A percentile compares a stretch with the other conserved stretches of the same genome.
These are phyloP conservation scores for Blastocystis sp. DNA, from an alignment of 352 stramenopile species.

Conservation along the genomic window DNA sequence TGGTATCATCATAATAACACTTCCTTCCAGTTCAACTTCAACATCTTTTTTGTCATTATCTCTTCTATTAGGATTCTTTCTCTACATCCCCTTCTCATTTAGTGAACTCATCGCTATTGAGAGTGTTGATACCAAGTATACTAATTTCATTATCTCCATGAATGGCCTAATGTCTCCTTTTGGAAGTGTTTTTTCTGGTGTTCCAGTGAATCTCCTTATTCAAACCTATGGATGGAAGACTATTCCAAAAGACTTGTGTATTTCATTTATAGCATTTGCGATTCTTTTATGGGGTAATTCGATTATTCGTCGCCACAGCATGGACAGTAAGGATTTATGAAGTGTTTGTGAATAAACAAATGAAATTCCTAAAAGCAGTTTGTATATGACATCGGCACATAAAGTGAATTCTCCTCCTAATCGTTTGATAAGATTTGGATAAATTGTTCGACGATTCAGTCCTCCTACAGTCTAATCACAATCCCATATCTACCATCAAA, in stretches of 20 bases:
- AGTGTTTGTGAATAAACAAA: constrained; percentile 24
- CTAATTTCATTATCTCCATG: constrained; percentile 30
- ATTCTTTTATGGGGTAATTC: constrained; percentile 27
- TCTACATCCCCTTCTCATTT: constrained; percentile 49
- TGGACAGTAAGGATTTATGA: constrained; percentile 11
- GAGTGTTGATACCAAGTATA: constrained; percentile 6
- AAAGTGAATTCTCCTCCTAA: constrained; percentile 11
- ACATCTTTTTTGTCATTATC: background rate
- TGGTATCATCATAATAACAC: background rate
- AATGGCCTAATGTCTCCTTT: constrained; percentile 38
- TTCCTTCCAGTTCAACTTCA: background rate
- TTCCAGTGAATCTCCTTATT: constrained; percentile 33
- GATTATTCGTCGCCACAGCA: background rate
- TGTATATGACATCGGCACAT: constrained; percentile 23
- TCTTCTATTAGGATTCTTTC: constrained; percentile 30
- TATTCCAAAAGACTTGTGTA: background rate
- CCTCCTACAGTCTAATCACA: background rate
- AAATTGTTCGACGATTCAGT: background rate
- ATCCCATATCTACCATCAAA: too few species aligned
- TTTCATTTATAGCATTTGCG: background rate
- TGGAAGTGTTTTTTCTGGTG: constrained; percentile 43
- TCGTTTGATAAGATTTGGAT: constrained; percentile 35
- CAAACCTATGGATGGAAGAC: background rate
- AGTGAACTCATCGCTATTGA: constrained; percentile 45
- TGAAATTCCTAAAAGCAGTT: background rate